These are phyloP conservation scores for Hypoxylon sp. DNA, from an alignment of 2,329 filamentous ascomycete species.

Conservation along the genomic window DNA sequence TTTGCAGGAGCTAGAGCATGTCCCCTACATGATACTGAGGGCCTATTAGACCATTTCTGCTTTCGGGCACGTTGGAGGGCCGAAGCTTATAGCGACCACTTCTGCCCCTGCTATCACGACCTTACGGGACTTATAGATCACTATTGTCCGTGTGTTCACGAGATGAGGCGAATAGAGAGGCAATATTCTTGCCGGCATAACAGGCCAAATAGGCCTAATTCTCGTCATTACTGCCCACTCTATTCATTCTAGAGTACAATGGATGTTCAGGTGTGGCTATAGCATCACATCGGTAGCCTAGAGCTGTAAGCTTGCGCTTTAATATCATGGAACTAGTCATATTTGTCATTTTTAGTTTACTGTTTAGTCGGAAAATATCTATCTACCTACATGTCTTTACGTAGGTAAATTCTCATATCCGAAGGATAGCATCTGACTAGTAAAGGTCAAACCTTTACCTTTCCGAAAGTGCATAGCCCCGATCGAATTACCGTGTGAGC, in stretches of 20 bases:
- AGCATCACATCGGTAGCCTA: neutral
- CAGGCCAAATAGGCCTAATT: neutral
- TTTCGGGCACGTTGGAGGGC: conserved; percentile 20
- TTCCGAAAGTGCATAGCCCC: too few species aligned
- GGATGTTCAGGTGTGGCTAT: neutral
- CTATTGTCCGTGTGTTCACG: conserved; percentile 37
- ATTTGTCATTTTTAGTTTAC: neutral
- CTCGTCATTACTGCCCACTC: conserved; percentile 22
- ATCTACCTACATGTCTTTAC: too few species aligned
- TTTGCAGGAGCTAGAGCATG: conserved; percentile 10
- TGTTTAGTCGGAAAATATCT: neutral
- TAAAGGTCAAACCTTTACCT: too few species aligned
- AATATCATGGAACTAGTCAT: neutral
- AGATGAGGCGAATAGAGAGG: neutral
- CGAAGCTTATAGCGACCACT: conserved; percentile 29
- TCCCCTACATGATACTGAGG: conserved; percentile 17
- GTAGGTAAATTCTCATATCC: neutral
- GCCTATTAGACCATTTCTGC: conserved; percentile 33
- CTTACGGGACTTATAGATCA: conserved; percentile 26
- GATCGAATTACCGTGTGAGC: too few species aligned
- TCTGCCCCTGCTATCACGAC: conserved; percentile 29
- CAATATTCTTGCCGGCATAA: conserved; percentile 10
- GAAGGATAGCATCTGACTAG: too few species aligned
- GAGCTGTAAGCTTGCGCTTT: neutral
- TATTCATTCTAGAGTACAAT: neutral